Conservation (phyloP, 2,329 filamentous ascomycete species). For the Aspergillus candidus region DNA sequence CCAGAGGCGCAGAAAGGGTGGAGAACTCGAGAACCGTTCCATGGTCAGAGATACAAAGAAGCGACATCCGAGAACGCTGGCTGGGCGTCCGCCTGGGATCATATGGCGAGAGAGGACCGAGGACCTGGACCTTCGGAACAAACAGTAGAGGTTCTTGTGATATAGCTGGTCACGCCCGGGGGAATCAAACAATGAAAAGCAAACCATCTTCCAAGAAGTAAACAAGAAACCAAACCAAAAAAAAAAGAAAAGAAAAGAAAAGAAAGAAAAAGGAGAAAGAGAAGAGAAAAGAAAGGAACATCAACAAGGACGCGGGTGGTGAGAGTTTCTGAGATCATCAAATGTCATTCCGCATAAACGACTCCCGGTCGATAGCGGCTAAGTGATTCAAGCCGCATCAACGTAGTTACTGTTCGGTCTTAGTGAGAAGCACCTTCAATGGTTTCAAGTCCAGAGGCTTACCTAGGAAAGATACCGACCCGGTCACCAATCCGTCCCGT, state of each 20-base stretch:
- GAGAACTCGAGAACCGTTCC: too few species aligned
- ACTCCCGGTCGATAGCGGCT: conserved; percentile 6
- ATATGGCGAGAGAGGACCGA: too few species aligned
- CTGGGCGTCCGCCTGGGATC: too few species aligned
- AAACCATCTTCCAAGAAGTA: neutral
- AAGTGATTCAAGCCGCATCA: conserved; percentile 23
- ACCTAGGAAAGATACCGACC: conserved; percentile 90
- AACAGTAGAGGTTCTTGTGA: too few species aligned
- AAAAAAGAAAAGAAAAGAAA: neutral
- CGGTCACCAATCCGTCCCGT: conserved; percentile 79
- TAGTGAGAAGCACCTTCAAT: too few species aligned
- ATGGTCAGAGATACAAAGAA: too few species aligned
- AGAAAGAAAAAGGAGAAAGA: neutral
- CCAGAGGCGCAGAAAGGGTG: too few species aligned
- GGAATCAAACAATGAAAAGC: neutral
- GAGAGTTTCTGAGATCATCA: conserved; percentile 12
- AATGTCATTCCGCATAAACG: conserved; percentile 20
- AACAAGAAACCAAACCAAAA: neutral
- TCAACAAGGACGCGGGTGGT: neutral
- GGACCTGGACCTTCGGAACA: too few species aligned
- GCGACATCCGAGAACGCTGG: too few species aligned
- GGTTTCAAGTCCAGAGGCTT: conserved; percentile 16
- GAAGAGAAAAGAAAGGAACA: neutral
- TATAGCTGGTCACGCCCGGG: too few species aligned
- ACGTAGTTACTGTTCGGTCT: conserved; percentile 30